Evolutionary conservation across 2,329 filamentous ascomycete genomes (phyloP), one percentile per base, ranked within the genome.

Genomic region (Aspergillus quadricinctus): DNA sequence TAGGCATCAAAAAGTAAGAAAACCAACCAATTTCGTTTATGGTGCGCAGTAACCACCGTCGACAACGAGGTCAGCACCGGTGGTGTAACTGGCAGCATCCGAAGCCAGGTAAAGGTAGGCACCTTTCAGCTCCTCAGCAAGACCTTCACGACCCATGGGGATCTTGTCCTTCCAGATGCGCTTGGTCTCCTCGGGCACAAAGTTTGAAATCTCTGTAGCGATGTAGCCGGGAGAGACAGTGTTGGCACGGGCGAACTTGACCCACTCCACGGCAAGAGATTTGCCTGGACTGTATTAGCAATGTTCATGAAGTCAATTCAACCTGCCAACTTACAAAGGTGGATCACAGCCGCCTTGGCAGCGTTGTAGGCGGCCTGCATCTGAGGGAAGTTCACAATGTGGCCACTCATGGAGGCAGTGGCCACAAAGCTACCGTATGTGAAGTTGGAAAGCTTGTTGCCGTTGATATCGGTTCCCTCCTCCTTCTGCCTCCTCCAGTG

Each of bases 11-110:
- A n/a, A n/a, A n/a, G n/a, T n/a, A n/a, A n/a, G n/a, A n/a, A n/a
- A n/a, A n/a, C n/a, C n/a, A n/a, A n/a, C n/a, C n/a, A n/a, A n/a
- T n/a, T 53, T 5, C 41, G 48, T 28, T 54, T 59, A 67, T 14
- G 65, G 65, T 27, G 63, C 63, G 49, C 63, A 66, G 73, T 91
- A 91, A 54, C 88, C 88, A 57, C 89, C 89, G 70, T 94, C 90
- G 49, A 92, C 83, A 60, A 89, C 76, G 57, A 94, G 79, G 71
- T 92, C 87, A 9, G 83, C 79, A 0, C 85, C 90, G 8, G 90
- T 95, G 19, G 88, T 91, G 75, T 91, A 95, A 53, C 85, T 89
- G n/a, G 87, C 84, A 3, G 90, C 90, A 73, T 95, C 90, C 14
- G 87, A 90, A 19, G 89, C 88, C 55, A 95, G 79, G 74, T 92